phyloP scores from a whole-genome alignment of 495 filamentous ascomycete species.

The Neurospora africana region DNA sequence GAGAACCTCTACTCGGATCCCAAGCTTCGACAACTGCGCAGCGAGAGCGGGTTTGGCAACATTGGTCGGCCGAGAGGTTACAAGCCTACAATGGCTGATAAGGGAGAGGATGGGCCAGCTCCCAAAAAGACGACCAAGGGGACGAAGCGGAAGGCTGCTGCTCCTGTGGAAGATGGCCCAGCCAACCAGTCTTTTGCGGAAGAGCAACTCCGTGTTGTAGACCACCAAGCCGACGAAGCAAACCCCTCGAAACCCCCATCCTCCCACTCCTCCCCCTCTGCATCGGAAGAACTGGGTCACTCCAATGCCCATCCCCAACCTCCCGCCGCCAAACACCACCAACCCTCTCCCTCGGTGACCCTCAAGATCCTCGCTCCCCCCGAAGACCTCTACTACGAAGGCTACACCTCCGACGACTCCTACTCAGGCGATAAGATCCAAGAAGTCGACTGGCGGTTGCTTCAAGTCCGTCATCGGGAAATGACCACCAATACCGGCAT shows the following conservation, averaged over 20 bases:
- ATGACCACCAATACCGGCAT: slow-evolving; percentile 28
- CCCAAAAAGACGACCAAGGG: slow-evolving; percentile 2
- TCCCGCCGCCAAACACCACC: background rate
- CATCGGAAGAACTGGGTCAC: background rate
- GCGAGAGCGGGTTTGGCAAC: slow-evolving; percentile 34
- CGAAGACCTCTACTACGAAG: slow-evolving; percentile 28
- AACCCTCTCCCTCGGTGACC: background rate
- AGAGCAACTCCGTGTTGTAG: background rate
- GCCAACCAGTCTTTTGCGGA: background rate
- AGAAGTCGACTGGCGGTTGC: slow-evolving; percentile 33
- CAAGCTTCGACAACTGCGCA: slow-evolving; percentile 28
- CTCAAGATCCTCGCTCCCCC: background rate
- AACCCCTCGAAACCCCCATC: background rate
- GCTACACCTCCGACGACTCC: slow-evolving; percentile 36
- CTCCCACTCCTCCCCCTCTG: background rate
- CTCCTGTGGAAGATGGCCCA: background rate
- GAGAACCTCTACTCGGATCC: slow-evolving; percentile 35
- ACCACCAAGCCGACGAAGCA: background rate
- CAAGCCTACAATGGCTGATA: slow-evolving; percentile 7
- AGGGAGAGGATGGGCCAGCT: background rate
- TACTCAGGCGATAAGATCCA: slow-evolving; percentile 28
- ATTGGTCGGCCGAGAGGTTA: slow-evolving; percentile 37
- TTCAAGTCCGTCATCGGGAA: slow-evolving; percentile 33
- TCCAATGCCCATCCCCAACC: background rate
- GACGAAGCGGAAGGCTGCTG: slow-evolving; percentile 1